Base-by-base conservation (phyloP, 257 asterid genomes). In the Leonotis leonurus region DNA sequence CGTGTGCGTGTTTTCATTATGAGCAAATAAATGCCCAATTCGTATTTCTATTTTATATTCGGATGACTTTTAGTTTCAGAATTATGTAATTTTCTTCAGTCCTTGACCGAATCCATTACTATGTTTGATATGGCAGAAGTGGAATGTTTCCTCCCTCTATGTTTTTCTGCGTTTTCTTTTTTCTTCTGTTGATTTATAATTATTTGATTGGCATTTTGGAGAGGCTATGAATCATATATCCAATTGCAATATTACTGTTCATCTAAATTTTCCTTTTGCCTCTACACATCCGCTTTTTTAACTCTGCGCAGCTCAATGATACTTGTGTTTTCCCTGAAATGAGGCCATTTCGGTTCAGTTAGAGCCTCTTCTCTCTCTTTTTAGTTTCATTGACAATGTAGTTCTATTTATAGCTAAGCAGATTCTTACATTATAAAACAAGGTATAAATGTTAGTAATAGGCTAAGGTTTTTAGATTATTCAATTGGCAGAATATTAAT, bases 31-130 rank as follows among this genome's bases (percentile, higher is more conserved):
- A 27, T 48, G 54, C 35, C 45, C 2, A 56, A 56, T 53, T 68
- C 44, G 44, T 29, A 18, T 12, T 39, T 21, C n/a, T 30, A 6
- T 39, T 25, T 3, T 32, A 1, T 5, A 48, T 48, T 48, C 26
- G 62, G 44, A 52, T 17, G 3, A 26, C 17, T 26, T 63, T 33
- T 33, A 18, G 60, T 55, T 62, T 30, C 62, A 50, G 64, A 41
- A 46, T 69, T 35, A 45, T 37, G 26, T 27, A 20, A 29, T 44
- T 57, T 32, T 14, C 10, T 6, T 65, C 21, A 26, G 37, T 1
- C 6, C 36, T 48, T 32, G 27, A 14, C 10, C 24, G 52, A 55
- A 53, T 56, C 20, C 20, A 8, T 41, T 2, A 41, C 3, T 29
- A n/a, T n/a, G n/a, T 45, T 35, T 67, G 60, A 33, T 60, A 25